A percentile compares a stretch with the other conserved stretches of the same genome.
phyloP scores from a whole-genome alignment of 1,139 yeast genomes.

The Suhomyces choctaworum region DNA sequence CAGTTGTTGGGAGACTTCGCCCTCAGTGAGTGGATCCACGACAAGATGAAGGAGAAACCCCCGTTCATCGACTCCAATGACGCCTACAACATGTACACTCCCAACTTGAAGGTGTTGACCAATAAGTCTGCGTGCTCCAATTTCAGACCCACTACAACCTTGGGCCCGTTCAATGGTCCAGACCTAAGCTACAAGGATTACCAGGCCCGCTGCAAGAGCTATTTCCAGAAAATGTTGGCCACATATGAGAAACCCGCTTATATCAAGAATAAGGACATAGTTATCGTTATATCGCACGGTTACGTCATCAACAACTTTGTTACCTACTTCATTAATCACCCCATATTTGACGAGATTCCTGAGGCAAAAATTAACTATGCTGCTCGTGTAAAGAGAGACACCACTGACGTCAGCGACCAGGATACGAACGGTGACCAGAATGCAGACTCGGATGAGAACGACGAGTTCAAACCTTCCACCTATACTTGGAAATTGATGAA shows the following conservation, averaged over 20 bases:
- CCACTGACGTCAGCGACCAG: too few species aligned
- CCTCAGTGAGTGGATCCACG: slow-evolving; percentile 51
- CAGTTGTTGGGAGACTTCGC: slow-evolving; percentile 51
- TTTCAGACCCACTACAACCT: slow-evolving; percentile 47
- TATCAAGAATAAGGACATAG: slow-evolving; percentile 37
- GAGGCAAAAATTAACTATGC: slow-evolving; percentile 44
- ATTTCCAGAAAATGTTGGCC: slow-evolving; percentile 45
- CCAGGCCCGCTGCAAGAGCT: slow-evolving; percentile 42
- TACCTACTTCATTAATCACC: slow-evolving; percentile 45
- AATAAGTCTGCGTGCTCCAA: slow-evolving; percentile 41
- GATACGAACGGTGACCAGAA: background rate
- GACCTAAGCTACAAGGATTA: slow-evolving; percentile 45
- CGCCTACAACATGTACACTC: slow-evolving; percentile 51
- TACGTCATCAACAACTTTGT: slow-evolving; percentile 44
- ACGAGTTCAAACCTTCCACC: slow-evolving; percentile 19
- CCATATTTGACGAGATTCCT: slow-evolving; percentile 49
- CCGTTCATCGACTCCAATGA: slow-evolving; percentile 48
- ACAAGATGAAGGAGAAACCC: slow-evolving; percentile 45
- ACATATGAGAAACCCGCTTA: slow-evolving; percentile 45
- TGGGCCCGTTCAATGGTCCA: slow-evolving; percentile 51
- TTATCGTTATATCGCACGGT: slow-evolving; percentile 46
- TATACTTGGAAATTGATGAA: slow-evolving; percentile 36
- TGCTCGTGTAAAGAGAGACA: slow-evolving; percentile 18
- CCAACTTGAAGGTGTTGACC: slow-evolving; percentile 39
- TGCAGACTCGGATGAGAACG: slow-evolving; percentile 7